phyloP scores from a whole-genome alignment of 73 alveolate genomes.

The Loxodes magnus region DNA sequence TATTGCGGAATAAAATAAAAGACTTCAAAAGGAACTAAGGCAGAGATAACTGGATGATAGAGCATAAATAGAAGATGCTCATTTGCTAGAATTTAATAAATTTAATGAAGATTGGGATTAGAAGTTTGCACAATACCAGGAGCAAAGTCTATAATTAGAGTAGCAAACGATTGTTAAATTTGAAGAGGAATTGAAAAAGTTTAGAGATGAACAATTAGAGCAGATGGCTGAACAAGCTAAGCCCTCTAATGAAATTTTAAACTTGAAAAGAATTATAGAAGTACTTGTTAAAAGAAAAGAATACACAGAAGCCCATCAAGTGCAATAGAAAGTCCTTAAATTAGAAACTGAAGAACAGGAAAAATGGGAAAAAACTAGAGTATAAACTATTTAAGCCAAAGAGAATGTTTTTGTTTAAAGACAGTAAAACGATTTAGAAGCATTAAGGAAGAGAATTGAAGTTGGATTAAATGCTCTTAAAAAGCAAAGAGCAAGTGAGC shows the following conservation, averaged over 20 bases:
- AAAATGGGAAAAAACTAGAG: constrained; percentile 21
- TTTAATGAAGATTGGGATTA: constrained; percentile 15
- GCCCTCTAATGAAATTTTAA: constrained; percentile 40
- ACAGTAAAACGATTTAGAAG: too few species aligned
- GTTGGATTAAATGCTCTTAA: too few species aligned
- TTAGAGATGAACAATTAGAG: constrained; percentile 20
- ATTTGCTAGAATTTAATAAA: too few species aligned
- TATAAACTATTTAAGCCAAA: too few species aligned
- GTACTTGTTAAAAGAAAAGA: constrained; percentile 32
- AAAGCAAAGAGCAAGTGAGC: too few species aligned
- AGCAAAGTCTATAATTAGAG: constrained; percentile 20
- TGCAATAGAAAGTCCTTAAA: constrained; percentile 28
- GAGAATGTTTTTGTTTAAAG: too few species aligned
- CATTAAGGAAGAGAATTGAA: too few species aligned
- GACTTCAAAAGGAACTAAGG: too few species aligned
- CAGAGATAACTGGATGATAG: too few species aligned
- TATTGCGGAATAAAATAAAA: too few species aligned
- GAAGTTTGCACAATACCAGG: constrained; percentile 24
- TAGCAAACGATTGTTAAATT: constrained; percentile 35
- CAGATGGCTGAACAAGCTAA: constrained; percentile 29
- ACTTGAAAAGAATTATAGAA: constrained; percentile 31
- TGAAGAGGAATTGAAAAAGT: constrained; percentile 20
- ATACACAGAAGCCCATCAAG: constrained; percentile 45
- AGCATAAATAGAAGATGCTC: too few species aligned
- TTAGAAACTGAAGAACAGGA: constrained; percentile 35